These are phyloP conservation scores for Angophora floribunda DNA, from an alignment of 345 rosid species.

Conservation along the genomic window DNA sequence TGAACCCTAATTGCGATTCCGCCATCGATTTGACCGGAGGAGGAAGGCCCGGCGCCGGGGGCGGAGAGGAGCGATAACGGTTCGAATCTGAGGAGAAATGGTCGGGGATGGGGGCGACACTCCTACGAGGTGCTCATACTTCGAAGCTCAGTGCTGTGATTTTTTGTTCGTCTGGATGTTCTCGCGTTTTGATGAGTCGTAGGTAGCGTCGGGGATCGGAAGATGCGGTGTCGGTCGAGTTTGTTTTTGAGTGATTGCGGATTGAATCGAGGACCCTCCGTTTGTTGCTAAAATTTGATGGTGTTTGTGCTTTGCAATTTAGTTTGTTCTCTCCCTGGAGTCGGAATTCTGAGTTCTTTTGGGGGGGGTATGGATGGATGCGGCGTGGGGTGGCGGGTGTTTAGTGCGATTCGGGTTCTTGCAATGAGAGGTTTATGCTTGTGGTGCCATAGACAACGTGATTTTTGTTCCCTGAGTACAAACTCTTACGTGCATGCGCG, in stretches of 20 bases:
- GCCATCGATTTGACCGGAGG: neutral
- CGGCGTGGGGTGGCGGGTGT: neutral
- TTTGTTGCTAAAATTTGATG: neutral
- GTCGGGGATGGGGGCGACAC: slow-evolving; percentile 33
- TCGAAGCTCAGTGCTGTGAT: neutral
- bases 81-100: neutral
- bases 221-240: neutral
- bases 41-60: neutral
- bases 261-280: neutral
- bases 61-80: neutral
- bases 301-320: neutral
- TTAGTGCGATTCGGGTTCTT: neutral
- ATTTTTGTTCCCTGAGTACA: neutral
- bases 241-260: neutral
- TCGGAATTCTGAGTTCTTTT: neutral
- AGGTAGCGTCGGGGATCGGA: neutral
- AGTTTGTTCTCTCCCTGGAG: neutral
- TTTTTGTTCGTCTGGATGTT: neutral
- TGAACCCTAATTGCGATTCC: neutral
- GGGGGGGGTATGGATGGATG: neutral
- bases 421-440: neutral
- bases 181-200: neutral
- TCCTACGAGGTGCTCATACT: slow-evolving; percentile 41
- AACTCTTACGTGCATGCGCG: neutral
- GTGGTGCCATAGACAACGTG: neutral